Evolutionary conservation across 768 basidiomycete genomes (phyloP), one percentile per base, ranked within the genome.

Genomic region (Serpula lacrymans): DNA sequence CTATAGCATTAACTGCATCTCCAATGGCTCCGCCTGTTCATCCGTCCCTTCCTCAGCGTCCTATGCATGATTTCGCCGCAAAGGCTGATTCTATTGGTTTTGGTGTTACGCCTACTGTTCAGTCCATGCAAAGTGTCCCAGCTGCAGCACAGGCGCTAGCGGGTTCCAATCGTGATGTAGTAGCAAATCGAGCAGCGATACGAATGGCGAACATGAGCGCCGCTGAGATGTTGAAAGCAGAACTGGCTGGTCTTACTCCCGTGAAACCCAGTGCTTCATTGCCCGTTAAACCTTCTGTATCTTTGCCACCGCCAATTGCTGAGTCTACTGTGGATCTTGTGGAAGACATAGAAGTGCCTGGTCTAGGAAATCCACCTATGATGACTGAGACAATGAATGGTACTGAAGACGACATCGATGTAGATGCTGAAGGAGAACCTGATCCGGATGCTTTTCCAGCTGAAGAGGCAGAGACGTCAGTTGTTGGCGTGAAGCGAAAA

Each of bases 201-300:
- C 81, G 94, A 45, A 83, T 95, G 78, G 95, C 95, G 21, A 98
- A 98, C 58, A 80, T 98, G 81, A 90, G 82, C 69, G 95, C 95
- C 32, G 94, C 94, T 41, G 90, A 98, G 60, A 78, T 84, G 60
- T 72, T 98, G 53, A 94, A 90, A 66, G 92, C 90, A 37, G 90
- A 97, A 63, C 63, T 97, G 48, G 77, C 82, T 49, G 78, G 80
- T 16, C 57, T 70, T 32, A 48, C 62, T 39, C 68, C 74, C 10
- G 59, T 68, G 37, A 71, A 69, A 50, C 50, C 63, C 11, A 58
- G 62, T 16, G 54, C 55, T 43, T 58, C 56, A 34, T 51, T 59
- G 27, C 36, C 52, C 18, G 59, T 71, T 46, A 59, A 70, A 42
- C 71, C 69, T 46, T 71, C 74, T 39, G 45, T 35, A 24, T 33